A percentile compares a stretch with the other conserved stretches of the same genome.
These are phyloP conservation scores for Rosa multiflora DNA, from an alignment of 306 rosid species.

Conservation along the genomic window DNA sequence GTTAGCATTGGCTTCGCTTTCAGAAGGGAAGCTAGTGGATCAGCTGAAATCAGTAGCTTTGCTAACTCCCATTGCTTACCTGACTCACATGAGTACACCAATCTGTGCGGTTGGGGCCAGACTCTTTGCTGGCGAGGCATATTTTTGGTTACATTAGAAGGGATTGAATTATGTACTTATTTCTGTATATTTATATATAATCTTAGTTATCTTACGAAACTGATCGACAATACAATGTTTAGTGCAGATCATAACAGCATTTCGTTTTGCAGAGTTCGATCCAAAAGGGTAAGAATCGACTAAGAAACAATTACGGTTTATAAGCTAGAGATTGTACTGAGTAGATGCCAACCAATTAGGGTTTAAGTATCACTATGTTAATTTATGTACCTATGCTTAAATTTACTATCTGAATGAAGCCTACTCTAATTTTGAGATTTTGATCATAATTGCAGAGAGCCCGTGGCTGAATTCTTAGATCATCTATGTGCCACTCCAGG, in stretches of 20 bases:
- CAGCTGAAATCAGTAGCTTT: slow-evolving; percentile 73
- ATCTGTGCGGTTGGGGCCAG: slow-evolving; percentile 60
- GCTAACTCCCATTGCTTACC: slow-evolving; percentile 76
- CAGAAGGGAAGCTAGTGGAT: slow-evolving; percentile 57
- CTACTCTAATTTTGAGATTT: slow-evolving; percentile 6
- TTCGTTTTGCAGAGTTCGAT: slow-evolving; percentile 74
- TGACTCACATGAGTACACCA: slow-evolving; percentile 67
- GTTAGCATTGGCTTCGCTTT: slow-evolving; percentile 65
- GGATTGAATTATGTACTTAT: neutral
- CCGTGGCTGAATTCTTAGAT: slow-evolving; percentile 42
- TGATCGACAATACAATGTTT: neutral
- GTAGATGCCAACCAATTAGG: no score
- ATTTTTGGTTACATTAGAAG: neutral
- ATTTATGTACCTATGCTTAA: neutral
- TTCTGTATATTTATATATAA: neutral
- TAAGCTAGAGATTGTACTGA: no score
- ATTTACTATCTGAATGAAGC: neutral
- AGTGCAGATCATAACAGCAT: slow-evolving; percentile 39
- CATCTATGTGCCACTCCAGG: slow-evolving; percentile 47
- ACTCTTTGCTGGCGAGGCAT: slow-evolving; percentile 65
- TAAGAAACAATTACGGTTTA: neutral
- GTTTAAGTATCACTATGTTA: neutral
- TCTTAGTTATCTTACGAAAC: neutral
- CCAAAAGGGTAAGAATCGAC: slow-evolving; percentile 54
- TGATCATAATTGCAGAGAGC: slow-evolving; percentile 34